Evolutionary conservation across 2,329 filamentous ascomycete genomes (phyloP), one percentile per base, ranked within the genome.

Genomic region (Fusarium brevicatenulatum): DNA sequence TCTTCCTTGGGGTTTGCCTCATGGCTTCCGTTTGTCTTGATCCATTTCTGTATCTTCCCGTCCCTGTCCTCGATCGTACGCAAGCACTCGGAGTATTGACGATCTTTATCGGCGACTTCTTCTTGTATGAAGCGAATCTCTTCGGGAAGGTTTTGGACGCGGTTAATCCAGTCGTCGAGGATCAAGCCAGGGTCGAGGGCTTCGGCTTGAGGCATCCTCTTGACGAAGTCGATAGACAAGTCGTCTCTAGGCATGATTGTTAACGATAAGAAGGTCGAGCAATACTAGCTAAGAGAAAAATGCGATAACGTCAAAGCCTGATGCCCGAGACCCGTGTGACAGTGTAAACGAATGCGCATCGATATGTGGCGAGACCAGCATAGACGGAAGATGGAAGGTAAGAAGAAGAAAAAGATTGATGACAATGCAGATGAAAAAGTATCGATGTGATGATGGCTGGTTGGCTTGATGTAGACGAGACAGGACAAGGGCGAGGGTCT

Each of bases 51-150:
- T 44, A 96, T 90, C 78, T 91, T 91, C 59, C 83, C 87, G 78
- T 97, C 93, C 73, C 91, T 91, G 66, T 92, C 90, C 44, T 90
- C 88, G 78, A 95, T 93, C 72, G 89, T 87, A 69, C 89, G 87
- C 66, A 91, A 85, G 79, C 91, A 91, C 53, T 93, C 91, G 78
- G 89, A 86, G 74, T 93, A 92, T 72, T 90, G 87, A 55, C 89
- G 87, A 80, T 97, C 93, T 81, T 95, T 95, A 80, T 93, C 91
- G 78, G 91, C 87, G 71, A 95, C 93, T 82, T 96, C 93, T 79
- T 95, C 93, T 78, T 95, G 92, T 70, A 95, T 87, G 83, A 95
- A 95, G 25, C 91, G 91, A 67, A 96, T 91, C 82, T 96, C 93
- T 71, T 93, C 92, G 70, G 93, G 93, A 34, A 95, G 86, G 78